Evolutionary conservation across 164 flowering plant species (phyloP).

Genomic region (Sextonia rubra): DNA sequence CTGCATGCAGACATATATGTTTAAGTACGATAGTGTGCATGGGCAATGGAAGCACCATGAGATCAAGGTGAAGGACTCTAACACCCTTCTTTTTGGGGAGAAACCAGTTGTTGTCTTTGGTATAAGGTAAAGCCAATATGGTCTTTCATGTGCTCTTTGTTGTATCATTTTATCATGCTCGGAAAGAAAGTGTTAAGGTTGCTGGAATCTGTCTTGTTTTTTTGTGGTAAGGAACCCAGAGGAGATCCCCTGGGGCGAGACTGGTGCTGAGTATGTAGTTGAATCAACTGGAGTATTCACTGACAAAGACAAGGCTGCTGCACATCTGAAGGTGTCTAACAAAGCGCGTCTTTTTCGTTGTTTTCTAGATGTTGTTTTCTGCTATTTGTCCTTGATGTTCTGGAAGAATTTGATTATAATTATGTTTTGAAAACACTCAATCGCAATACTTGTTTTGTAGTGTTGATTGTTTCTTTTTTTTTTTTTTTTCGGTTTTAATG

Average conservation of each 20-base stretch:
- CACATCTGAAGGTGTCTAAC: conserved; percentile 48
- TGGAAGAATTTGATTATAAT: not conserved
- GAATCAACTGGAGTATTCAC: conserved; percentile 62
- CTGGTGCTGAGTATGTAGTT: conserved; percentile 52
- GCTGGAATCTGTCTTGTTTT: not conserved
- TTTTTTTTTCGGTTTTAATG: too few relatives aligned
- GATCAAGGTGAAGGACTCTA: conserved; percentile 60
- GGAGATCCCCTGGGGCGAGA: conserved; percentile 61
- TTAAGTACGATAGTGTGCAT: conserved; percentile 80
- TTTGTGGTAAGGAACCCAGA: conserved; percentile 40
- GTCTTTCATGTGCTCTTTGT: not conserved
- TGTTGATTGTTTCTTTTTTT: not conserved
- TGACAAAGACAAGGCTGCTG: conserved; percentile 62
- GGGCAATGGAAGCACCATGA: conserved; percentile 84
- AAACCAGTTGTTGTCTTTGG: conserved; percentile 71
- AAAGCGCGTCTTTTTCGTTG: not conserved
- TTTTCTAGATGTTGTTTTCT: not conserved
- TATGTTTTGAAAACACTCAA: not conserved
- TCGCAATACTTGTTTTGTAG: not conserved
- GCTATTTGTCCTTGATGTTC: not conserved
- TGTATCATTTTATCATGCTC: not conserved
- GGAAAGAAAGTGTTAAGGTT: not conserved
- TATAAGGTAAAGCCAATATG: conserved; percentile 31
- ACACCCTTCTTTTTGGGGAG: conserved; percentile 85
- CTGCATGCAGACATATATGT: conserved; percentile 67